A percentile compares a stretch with the other conserved stretches of the same genome.
phyloP scores from a whole-genome alignment of 176 grass and related monocot genomes.

The Musa beccarii region DNA sequence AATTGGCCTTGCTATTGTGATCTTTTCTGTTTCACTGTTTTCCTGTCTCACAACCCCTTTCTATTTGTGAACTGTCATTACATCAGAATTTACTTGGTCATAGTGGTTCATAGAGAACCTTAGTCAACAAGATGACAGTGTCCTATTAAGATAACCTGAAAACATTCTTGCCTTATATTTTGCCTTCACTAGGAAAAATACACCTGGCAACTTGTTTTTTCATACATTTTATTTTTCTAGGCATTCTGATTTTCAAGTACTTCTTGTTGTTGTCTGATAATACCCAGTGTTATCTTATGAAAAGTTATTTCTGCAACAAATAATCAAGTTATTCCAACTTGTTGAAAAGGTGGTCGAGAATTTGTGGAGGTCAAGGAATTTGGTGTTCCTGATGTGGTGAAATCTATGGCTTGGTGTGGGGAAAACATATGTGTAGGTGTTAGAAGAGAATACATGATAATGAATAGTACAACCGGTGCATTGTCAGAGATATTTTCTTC shows the following conservation, averaged over 20 bases:
- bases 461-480: conserved; percentile 75
- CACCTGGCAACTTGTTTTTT: not conserved
- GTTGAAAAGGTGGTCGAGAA: conserved; percentile 66
- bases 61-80: not conserved
- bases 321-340: conserved; percentile 4
- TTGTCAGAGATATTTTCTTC: conserved; percentile 87
- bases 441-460: conserved; percentile 81
- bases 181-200: not conserved
- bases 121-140: not conserved
- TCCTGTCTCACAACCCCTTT: not conserved
- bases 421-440: conserved; percentile 92
- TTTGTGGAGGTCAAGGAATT: conserved; percentile 96
- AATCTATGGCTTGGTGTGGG: conserved; percentile 94
- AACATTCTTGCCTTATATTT: not conserved
- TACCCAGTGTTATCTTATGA: not conserved
- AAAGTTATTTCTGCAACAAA: not conserved
- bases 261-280: not conserved
- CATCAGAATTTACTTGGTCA: not conserved
- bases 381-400: conserved; percentile 64
- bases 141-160: not conserved
- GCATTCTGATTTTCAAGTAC: not conserved
- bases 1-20: not conserved
- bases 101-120: not conserved
- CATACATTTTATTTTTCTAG: not conserved
- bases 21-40: not conserved